Evolutionary conservation across 2,329 filamentous ascomycete species (phyloP), one percentile per base, ranked within the genome.

Genomic region (Colletotrichum trifolii): DNA sequence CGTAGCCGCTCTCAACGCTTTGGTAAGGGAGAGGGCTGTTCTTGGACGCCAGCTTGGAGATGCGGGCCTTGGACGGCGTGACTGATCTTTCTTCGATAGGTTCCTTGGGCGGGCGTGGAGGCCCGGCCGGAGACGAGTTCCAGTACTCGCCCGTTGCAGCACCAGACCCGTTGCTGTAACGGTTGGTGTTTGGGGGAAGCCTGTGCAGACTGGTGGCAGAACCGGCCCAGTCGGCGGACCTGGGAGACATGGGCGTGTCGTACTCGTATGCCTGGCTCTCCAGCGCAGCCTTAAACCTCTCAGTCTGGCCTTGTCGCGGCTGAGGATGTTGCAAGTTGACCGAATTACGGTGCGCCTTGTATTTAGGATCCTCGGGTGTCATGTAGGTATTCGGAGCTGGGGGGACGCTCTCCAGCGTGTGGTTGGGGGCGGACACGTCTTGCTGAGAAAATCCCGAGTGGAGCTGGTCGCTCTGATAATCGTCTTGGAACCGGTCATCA

Each of bases 251-350:
- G 2, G 87, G 83, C 2, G 82, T 80, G 68, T 88, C 86, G 73
- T 87, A 94, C 60, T 89, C 85, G 58, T 90, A 85, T 3, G 91
- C 92, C 66, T 91, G 89, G 8, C 85, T 87, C 78, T 95, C 92
- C 17, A 94, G 82, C 1, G 90, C 87, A 34, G 87, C 91, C 71
- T 91, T 89, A 76, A 93, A 92, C 34, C 89, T 88, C 73, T 91
- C 87, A 1, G 89, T 92, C 60, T 91, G 89, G 0, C 91, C 91
- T 15, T 87, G 88, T 35, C 91, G 83, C 8, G 92, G 92, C 74
- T 94, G 91, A 6, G 92, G 92, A 76, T 95, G 92, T 73, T 93
- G 88, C 43, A 95, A 80, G 71, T 93, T 93, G 60, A 94, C 76
- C 34, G 91, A 94, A 78, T 94, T 92, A 70, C 92, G 89, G 75